These are phyloP conservation scores for Geranium rotundifolium DNA, from an alignment of 345 rosid species.

Conservation along the genomic window DNA sequence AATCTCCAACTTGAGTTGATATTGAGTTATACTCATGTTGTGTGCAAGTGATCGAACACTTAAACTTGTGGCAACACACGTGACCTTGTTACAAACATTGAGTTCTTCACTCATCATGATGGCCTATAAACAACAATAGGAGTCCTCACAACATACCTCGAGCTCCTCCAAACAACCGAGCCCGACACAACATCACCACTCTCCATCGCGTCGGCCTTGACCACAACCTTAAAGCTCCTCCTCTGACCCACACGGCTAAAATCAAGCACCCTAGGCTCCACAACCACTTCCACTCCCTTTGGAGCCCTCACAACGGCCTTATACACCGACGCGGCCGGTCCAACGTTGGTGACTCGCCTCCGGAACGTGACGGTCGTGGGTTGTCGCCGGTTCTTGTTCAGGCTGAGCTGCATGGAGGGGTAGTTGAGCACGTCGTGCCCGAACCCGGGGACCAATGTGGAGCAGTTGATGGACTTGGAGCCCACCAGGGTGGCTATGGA, in stretches of 20 bases:
- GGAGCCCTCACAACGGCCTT: slow-evolving; percentile 56
- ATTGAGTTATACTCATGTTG: too few species aligned
- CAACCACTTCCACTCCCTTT: slow-evolving; percentile 43
- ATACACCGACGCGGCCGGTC: slow-evolving; percentile 35
- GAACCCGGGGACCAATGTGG: slow-evolving; percentile 52
- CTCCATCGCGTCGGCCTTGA: slow-evolving; percentile 37
- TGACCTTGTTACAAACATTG: neutral
- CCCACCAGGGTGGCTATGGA: slow-evolving; percentile 41
- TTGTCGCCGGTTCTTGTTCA: slow-evolving; percentile 13
- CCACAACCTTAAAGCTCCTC: slow-evolving; percentile 62
- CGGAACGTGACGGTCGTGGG: slow-evolving; percentile 36
- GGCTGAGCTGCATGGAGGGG: slow-evolving; percentile 62
- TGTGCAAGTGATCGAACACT: neutral
- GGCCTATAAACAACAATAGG: slow-evolving; percentile 56
- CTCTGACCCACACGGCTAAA: slow-evolving; percentile 37
- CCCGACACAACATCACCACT: slow-evolving; percentile 42
- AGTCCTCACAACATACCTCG: slow-evolving; percentile 47
- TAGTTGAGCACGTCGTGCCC: slow-evolving; percentile 77
- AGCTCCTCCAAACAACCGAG: slow-evolving; percentile 58
- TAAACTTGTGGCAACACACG: neutral
- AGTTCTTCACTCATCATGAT: neutral
- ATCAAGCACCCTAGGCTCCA: slow-evolving; percentile 41
- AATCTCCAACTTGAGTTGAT: too few species aligned
- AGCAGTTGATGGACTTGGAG: slow-evolving; percentile 46
- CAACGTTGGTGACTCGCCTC: slow-evolving; percentile 73